Conservation (phyloP, 352 stramenopile genomes). For the Pythium brachiatum region DNA sequence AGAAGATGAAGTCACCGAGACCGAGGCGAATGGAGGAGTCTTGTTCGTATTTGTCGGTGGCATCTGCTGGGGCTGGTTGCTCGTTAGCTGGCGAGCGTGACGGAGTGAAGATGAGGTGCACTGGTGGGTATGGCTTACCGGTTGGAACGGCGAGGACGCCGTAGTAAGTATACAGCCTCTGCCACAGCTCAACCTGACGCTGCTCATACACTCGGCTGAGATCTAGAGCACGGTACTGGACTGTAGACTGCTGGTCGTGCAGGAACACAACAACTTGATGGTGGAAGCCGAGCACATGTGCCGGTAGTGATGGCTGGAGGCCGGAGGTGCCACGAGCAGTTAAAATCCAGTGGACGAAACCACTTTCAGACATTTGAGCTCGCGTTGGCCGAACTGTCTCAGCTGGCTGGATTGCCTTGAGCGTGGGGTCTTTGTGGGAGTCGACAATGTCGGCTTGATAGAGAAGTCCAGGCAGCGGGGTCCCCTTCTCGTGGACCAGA, state of each 20-base stretch:
- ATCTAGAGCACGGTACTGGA: constrained; percentile 27
- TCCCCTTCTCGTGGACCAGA: constrained; percentile 88
- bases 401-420: background rate
- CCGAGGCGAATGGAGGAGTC: constrained; percentile 88
- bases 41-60: constrained; percentile 28
- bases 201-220: constrained; percentile 33
- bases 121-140: constrained; percentile 33
- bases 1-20: constrained; percentile 98
- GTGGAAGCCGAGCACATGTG: constrained; percentile 23
- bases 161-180: constrained; percentile 47
- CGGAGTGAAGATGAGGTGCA: constrained; percentile 25
- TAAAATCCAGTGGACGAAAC: constrained; percentile 22
- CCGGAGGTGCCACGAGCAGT: background rate
- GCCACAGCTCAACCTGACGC: constrained; percentile 41
- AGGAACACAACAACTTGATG: constrained; percentile 44
- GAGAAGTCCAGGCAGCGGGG: constrained; percentile 89
- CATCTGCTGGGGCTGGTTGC: constrained; percentile 25
- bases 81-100: constrained; percentile 14
- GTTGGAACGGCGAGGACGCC: constrained; percentile 30
- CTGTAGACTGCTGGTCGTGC: constrained; percentile 36
- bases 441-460: constrained; percentile 90
- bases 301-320: background rate
- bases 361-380: constrained; percentile 3
- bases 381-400: background rate
- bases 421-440: constrained; percentile 24